Evolutionary conservation across 176 grass and related monocot genomes (phyloP), one percentile per base, ranked within the genome.

Genomic region (Metroxylon sagu): DNA sequence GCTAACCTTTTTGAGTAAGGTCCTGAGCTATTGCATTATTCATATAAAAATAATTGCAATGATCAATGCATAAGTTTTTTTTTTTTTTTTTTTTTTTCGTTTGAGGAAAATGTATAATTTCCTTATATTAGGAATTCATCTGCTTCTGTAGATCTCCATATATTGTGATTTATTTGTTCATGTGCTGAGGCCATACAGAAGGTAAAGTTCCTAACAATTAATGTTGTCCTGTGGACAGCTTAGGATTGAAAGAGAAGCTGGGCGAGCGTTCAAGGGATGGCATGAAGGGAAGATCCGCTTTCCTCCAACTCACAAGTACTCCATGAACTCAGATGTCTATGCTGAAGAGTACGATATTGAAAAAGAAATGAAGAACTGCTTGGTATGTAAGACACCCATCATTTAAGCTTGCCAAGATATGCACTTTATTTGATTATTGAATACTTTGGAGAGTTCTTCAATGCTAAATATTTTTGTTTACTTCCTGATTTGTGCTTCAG

Each of bases 261-360:
- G 82, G 80, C 71, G 85, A 17, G 82, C 76, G 59, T 95, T 95
- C 64, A 89, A 75, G 69, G 89, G 82, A 5, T 95, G 89, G 85
- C 85, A 78, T 16, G 89, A 95, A 68, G 89, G 84, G 69, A 95
- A 80, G 76, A 95, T 95, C 54, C 85, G 77, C 80, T 95, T 95
- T 77, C 82, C 89, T 50, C 89, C 89, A 18, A 89, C 89, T 27
- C 86, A 95, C 73, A 95, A 89, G 68, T 95, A 95, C 59, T 81
- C 82, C 18, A 80, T 60, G 49, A 95, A 95, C 35, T 95, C 89
- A 1, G 85, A 95, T 71, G 76, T 85, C 56, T 95, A 95, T 80
- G 78, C 85, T 43, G 85, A 76, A 66, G 89, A 95, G 75, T 29
- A 76, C 53, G 25, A 83, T 79, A 61, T 95, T 85, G 57, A 95